Evolutionary conservation across 208 protist species (phyloP).

Genomic region (Crithidia expoeki): DNA sequence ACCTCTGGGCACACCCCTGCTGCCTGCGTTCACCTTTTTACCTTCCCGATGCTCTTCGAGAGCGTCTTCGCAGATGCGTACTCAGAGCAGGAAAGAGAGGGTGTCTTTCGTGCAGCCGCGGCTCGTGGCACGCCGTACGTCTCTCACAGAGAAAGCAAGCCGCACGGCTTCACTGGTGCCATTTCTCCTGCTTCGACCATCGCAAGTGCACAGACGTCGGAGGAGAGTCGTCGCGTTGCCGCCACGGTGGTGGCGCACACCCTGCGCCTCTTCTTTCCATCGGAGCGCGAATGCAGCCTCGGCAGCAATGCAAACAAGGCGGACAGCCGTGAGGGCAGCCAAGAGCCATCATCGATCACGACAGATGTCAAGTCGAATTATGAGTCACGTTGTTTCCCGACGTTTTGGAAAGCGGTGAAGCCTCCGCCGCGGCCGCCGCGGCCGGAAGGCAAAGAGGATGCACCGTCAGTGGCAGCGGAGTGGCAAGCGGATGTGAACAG

Average conservation of each 20-base stretch:
- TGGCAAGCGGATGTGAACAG: constrained; percentile 14
- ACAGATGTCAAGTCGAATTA: not conserved
- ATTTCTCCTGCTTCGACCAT: not conserved
- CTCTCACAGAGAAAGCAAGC: no score
- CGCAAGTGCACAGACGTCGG: not conserved
- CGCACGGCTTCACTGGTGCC: not conserved
- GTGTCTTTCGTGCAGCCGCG: not conserved
- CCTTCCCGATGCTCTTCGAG: constrained; percentile 32
- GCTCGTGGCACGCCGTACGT: no score
- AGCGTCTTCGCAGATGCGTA: constrained; percentile 27
- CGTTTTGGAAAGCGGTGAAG: constrained; percentile 25
- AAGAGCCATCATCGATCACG: not conserved
- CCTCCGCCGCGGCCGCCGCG: no score
- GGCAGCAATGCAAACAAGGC: not conserved
- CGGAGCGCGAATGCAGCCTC: not conserved
- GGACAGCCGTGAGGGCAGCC: not conserved
- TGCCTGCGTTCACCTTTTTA: constrained; percentile 17
- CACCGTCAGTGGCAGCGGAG: not conserved
- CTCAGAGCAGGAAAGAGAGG: constrained; percentile 2
- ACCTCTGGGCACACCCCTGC: not conserved
- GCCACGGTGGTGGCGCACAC: constrained; percentile 9
- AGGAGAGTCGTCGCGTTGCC: constrained; percentile 8
- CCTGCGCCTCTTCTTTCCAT: constrained; percentile 9
- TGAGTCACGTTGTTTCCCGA: constrained; percentile 21
- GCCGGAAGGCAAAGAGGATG: no score